Evolutionary conservation across 2,329 filamentous ascomycete genomes (phyloP).

Genomic region (Alternaria dauci): DNA sequence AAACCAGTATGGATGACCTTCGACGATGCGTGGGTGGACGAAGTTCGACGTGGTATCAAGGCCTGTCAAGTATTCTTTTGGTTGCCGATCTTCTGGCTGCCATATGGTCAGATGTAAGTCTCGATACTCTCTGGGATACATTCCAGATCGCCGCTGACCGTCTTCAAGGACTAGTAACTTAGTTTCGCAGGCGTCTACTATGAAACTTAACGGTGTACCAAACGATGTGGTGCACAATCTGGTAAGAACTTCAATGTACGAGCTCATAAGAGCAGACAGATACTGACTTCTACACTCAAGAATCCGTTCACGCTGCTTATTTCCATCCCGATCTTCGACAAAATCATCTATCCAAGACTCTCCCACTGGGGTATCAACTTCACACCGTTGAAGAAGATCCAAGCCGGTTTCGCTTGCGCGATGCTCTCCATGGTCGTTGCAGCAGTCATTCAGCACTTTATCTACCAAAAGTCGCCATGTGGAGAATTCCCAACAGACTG

Average conservation of each 20-base stretch:
- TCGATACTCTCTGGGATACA: background rate
- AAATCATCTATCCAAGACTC: constrained; percentile 70
- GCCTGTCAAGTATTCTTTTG: constrained; percentile 60
- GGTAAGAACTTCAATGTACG: background rate
- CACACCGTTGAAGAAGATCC: constrained; percentile 78
- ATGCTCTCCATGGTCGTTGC: constrained; percentile 68
- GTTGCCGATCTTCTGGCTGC: constrained; percentile 56
- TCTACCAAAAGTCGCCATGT: constrained; percentile 57
- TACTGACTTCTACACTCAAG: background rate
- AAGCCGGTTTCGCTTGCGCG: constrained; percentile 72
- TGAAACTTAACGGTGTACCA: constrained; percentile 68
- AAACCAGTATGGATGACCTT: constrained; percentile 79
- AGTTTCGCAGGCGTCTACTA: constrained; percentile 58
- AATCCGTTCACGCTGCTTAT: constrained; percentile 79
- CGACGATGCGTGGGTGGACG: constrained; percentile 79
- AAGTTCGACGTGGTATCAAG: constrained; percentile 35
- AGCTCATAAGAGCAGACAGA: background rate
- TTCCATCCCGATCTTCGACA: constrained; percentile 72
- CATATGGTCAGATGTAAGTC: constrained; percentile 63
- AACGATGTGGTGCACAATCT: constrained; percentile 81
- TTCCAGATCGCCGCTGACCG: background rate
- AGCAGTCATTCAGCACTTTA: constrained; percentile 64
- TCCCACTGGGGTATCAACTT: constrained; percentile 70
- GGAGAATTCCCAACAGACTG: constrained; percentile 52
- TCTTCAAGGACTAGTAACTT: constrained; percentile 67